phyloP scores from a whole-genome alignment of 352 stramenopile species.

The Globisporangium echinulatum region DNA sequence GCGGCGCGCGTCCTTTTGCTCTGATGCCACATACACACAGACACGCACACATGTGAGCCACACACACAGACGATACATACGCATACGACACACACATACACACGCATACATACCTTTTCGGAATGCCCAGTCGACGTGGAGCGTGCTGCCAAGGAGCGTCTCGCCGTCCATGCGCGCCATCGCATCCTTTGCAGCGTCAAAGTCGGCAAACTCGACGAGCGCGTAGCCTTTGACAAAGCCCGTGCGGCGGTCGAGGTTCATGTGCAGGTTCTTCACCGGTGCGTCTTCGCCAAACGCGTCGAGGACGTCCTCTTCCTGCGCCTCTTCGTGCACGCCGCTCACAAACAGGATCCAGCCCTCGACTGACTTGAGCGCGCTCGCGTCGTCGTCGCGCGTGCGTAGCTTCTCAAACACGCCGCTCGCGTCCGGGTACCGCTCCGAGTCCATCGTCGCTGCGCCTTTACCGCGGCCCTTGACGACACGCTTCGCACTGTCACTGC shows the following conservation, averaged over 20 bases:
- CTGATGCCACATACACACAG: neutral
- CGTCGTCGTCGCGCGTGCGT: slow-evolving; percentile 28
- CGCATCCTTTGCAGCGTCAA: slow-evolving; percentile 86
- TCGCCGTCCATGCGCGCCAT: slow-evolving; percentile 91
- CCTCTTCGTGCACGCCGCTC: slow-evolving; percentile 93
- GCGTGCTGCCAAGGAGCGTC: slow-evolving; percentile 84
- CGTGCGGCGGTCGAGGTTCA: slow-evolving; percentile 94
- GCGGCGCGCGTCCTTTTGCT: slow-evolving; percentile 19
- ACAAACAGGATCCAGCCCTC: slow-evolving; percentile 98
- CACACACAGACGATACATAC: no score
- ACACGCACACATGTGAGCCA: no score
- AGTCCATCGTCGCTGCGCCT: slow-evolving; percentile 65
- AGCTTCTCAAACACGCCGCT: slow-evolving; percentile 83
- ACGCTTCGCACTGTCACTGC: slow-evolving; percentile 13
- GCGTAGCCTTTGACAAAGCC: slow-evolving; percentile 96
- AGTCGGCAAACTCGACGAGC: slow-evolving; percentile 91
- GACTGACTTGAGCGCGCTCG: slow-evolving; percentile 70
- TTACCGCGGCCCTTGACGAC: slow-evolving; percentile 69
- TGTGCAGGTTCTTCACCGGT: slow-evolving; percentile 93
- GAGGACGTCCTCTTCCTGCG: slow-evolving; percentile 94
- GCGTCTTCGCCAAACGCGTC: slow-evolving; percentile 94
- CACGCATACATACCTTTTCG: slow-evolving; percentile 35
- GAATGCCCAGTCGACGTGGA: slow-evolving; percentile 95
- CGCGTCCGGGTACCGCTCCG: slow-evolving; percentile 56
- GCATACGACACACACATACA: neutral